Evolutionary conservation across 2,329 filamentous ascomycete species (phyloP), one percentile per base, ranked within the genome.

Genomic region (Phialophora macrospora): DNA sequence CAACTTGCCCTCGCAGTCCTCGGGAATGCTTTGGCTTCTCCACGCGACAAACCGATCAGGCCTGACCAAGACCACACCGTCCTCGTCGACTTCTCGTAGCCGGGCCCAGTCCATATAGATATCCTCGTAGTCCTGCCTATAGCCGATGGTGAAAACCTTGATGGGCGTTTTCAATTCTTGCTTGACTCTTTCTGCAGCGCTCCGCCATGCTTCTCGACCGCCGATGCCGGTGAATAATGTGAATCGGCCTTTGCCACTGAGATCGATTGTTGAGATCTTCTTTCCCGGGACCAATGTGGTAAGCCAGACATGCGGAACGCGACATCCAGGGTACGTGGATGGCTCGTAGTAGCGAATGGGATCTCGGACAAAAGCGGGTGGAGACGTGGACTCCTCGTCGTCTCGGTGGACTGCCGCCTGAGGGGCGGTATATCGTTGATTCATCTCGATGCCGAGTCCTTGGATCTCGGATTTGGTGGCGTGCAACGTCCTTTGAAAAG

Each of bases 291-390:
- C 34, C 12, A 41, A 14, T 41, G 34, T 41, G 0, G 86, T 84
- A 6, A 89, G 75, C 87, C 87, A 89, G 0, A 79, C 86, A 73
- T 90, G 87, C 4, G 87, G 87, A 26, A 89, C 74, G 1, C 86
- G 78, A 30, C 78, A 78, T 5, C 87, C 87, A 0, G 87, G 87
- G 69, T 83, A 86, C 4, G 87, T 88, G 38, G 74, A 80, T 26
- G 79, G 77, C 34, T 78, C 73, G 66, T 83, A 76, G 44, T 80
- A 71, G 8, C 80, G 71, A 2, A 82, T 76, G 0, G 75, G 72
- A 66, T 85, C 80, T 11, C 75, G 63, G 77, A 78, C 0, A 17
- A 41, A 41, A 9, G 8, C 6, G 0, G 34, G 34, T 17, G 34
- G 34, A 41, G 34, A 41, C 34, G 5, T 17, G 34, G 34, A 41